These are phyloP conservation scores for Xerocomus brunneocitrinus DNA, from an alignment of 768 basidiomycete genomes.

Conservation along the genomic window DNA sequence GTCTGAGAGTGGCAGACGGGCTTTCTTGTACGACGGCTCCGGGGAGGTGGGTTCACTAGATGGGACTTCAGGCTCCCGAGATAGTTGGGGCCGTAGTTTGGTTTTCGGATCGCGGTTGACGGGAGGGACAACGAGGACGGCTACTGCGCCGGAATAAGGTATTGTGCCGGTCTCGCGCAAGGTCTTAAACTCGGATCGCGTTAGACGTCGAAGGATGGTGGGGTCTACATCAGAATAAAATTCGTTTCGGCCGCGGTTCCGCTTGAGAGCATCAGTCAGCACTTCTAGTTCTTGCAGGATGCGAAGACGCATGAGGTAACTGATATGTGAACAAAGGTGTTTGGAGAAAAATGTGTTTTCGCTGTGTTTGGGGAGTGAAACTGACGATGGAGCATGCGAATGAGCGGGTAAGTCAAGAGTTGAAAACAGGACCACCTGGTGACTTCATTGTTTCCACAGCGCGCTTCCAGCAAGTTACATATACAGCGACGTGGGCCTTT, in stretches of 20 bases:
- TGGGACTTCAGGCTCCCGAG: slow-evolving; percentile 34
- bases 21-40: slow-evolving; percentile 6
- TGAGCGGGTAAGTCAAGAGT: slow-evolving; percentile 5
- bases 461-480: slow-evolving; percentile 59
- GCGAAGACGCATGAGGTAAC: slow-evolving; percentile 64
- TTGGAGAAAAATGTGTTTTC: slow-evolving; percentile 35
- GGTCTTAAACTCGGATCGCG: slow-evolving; percentile 52
- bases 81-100: slow-evolving; percentile 39
- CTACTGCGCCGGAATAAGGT: slow-evolving; percentile 51
- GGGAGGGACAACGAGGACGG: slow-evolving; percentile 67
- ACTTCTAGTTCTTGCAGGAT: slow-evolving; percentile 73
- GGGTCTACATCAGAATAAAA: slow-evolving; percentile 17
- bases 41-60: slow-evolving; percentile 6
- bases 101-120: slow-evolving; percentile 51
- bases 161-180: slow-evolving; percentile 45
- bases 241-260: neutral
- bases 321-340: slow-evolving; percentile 50
- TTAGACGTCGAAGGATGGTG: slow-evolving; percentile 58
- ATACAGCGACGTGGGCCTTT: slow-evolving; percentile 42
- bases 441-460: slow-evolving; percentile 37
- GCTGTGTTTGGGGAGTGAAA: slow-evolving; percentile 24
- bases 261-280: slow-evolving; percentile 34
- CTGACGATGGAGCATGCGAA: slow-evolving; percentile 1
- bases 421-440: slow-evolving; percentile 30
- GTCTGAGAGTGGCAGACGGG: slow-evolving; percentile 27